phyloP scores from a whole-genome alignment of 1,284 basidiomycete species.

The Sutorius eximius region DNA sequence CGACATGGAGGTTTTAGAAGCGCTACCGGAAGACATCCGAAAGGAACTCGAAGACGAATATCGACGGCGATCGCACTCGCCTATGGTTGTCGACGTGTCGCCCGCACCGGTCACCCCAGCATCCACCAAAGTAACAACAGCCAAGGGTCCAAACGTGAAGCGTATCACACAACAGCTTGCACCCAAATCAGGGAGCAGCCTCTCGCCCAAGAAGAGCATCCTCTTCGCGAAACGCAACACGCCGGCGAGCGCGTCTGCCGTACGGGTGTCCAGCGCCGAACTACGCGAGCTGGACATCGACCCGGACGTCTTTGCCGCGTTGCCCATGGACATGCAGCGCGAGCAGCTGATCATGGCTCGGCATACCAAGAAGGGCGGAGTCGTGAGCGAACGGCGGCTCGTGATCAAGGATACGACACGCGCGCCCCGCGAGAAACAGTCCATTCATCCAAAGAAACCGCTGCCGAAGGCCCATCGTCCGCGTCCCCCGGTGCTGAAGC shows the following conservation, averaged over 20 bases:
- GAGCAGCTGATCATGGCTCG: conserved; percentile 68
- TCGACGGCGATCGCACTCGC: conserved; percentile 53
- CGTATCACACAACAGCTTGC: conserved; percentile 64
- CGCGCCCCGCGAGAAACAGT: conserved; percentile 18
- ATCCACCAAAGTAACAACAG: conserved; percentile 26
- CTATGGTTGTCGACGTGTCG: conserved; percentile 13
- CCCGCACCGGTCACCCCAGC: conserved; percentile 3
- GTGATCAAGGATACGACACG: conserved; percentile 51
- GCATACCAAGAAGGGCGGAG: conserved; percentile 46
- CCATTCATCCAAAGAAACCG: conserved; percentile 37
- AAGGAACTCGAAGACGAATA: conserved; percentile 71
- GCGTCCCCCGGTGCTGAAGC: conserved; percentile 52
- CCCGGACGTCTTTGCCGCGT: conserved; percentile 60
- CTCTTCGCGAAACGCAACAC: conserved; percentile 37
- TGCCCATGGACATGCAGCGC: conserved; percentile 68
- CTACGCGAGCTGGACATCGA: conserved; percentile 68
- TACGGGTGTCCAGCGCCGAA: conserved; percentile 45
- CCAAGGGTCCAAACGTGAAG: conserved; percentile 46
- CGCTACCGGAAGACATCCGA: conserved; percentile 69
- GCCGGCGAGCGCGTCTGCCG: conserved; percentile 23
- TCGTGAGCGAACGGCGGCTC: conserved; percentile 41
- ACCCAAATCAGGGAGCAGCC: conserved; percentile 45
- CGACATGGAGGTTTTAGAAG: conserved; percentile 69
- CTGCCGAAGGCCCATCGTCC: conserved; percentile 52
- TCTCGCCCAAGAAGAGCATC: conserved; percentile 47